A percentile compares a stretch with the other conserved stretches of the same genome.
Evolutionary conservation across 257 asterid genomes (phyloP).

Genomic region (Primulina tabacum): DNA sequence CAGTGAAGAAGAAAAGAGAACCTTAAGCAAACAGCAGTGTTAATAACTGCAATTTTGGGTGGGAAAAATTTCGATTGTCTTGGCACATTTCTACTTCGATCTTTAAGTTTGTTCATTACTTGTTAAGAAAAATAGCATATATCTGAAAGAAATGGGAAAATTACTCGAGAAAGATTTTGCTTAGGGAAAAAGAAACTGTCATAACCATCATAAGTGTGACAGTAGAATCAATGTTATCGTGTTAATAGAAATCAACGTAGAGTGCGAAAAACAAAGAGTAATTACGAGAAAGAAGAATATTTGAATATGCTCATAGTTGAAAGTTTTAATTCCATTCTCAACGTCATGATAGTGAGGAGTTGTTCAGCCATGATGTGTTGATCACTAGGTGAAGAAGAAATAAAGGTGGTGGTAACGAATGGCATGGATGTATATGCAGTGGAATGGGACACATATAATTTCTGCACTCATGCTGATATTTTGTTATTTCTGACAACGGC

Average conservation of each 20-base stretch:
- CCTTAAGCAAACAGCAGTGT: not conserved
- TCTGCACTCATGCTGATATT: slow-evolving; percentile 16
- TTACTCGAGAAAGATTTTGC: not conserved
- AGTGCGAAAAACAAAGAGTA: too few relatives aligned
- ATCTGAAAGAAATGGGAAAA: not conserved
- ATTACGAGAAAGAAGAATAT: not conserved
- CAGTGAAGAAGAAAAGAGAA: too few relatives aligned
- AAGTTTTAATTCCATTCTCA: not conserved
- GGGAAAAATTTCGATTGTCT: not conserved
- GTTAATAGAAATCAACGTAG: not conserved
- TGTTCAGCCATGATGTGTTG: not conserved
- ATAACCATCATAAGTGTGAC: not conserved
- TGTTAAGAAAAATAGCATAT: not conserved
- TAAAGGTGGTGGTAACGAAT: not conserved
- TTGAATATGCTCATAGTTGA: not conserved
- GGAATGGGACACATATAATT: slow-evolving; percentile 9
- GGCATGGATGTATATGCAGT: slow-evolving; percentile 3
- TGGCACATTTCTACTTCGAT: not conserved
- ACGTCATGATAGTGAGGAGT: not conserved
- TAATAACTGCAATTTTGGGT: not conserved
- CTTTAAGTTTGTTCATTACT: not conserved
- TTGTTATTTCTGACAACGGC: slow-evolving; percentile 28
- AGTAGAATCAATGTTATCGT: not conserved
- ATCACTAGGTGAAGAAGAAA: not conserved
- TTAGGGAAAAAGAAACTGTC: not conserved